These are phyloP conservation scores for Microcyclospora tardicrescens DNA, from an alignment of 2,329 filamentous ascomycete species.

Conservation along the genomic window DNA sequence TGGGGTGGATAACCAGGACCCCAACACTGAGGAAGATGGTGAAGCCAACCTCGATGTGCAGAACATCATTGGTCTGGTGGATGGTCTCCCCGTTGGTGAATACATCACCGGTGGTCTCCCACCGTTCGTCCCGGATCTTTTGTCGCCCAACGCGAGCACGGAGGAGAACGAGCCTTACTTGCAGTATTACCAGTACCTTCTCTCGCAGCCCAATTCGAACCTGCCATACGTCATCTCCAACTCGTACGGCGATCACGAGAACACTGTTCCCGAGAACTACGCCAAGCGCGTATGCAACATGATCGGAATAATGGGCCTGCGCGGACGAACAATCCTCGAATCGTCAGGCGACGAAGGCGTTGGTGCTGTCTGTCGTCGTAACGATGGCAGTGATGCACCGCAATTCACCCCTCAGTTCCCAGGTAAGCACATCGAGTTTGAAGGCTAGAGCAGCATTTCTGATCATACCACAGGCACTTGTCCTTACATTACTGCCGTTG, in stretches of 20 bases:
- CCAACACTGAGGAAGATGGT: conserved; percentile 4
- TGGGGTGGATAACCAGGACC: conserved; percentile 11
- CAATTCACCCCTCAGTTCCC: conserved; percentile 32
- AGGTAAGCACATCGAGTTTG: conserved; percentile 22
- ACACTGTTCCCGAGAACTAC: conserved; percentile 46
- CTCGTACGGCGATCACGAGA: conserved; percentile 54
- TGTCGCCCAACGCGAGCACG: conserved; percentile 21
- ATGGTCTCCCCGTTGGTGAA: conserved; percentile 40
- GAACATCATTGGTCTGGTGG: conserved; percentile 43
- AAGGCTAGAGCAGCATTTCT: conserved; percentile 9
- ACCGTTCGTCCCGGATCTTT: conserved; percentile 36
- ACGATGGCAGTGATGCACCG: conserved; percentile 30
- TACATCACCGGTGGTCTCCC: conserved; percentile 47
- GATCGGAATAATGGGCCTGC: conserved; percentile 49
- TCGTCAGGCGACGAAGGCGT: conserved; percentile 49
- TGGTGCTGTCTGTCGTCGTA: conserved; percentile 32
- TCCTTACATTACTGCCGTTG: conserved; percentile 34
- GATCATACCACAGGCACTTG: conserved; percentile 21
- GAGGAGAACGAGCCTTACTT: conserved; percentile 56
- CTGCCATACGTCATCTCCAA: conserved; percentile 50
- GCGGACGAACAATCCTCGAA: conserved; percentile 49
- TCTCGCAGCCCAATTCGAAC: conserved; percentile 31
- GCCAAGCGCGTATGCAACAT: conserved; percentile 49
- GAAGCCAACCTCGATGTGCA: conserved; percentile 55
- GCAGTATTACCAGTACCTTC: conserved; percentile 44